phyloP scores from a whole-genome alignment of 75 land plant species.

The Pinus tabuliformis region DNA sequence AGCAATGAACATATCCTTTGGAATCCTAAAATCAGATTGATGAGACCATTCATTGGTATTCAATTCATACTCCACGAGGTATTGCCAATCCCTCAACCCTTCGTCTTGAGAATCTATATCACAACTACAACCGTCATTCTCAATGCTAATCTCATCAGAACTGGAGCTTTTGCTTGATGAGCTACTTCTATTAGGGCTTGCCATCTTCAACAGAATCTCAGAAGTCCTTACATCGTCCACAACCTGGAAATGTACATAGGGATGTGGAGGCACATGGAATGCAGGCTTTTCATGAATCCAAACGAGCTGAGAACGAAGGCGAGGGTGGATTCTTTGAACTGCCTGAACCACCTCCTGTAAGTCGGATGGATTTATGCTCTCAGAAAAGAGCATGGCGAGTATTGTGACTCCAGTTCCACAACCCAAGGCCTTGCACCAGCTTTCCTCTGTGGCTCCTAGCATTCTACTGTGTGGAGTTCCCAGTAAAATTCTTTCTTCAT shows the following conservation, averaged over 20 bases:
- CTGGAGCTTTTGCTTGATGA: neutral
- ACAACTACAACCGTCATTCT: neutral
- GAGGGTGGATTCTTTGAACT: constrained; percentile 52
- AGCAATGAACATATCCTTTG: constrained; percentile 26
- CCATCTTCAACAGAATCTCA: neutral
- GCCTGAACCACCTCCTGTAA: constrained; percentile 48
- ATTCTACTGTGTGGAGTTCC: constrained; percentile 5
- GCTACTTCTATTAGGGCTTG: constrained; percentile 4
- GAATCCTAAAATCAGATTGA: constrained; percentile 11
- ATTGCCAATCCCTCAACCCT: constrained; percentile 18
- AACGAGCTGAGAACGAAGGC: constrained; percentile 66
- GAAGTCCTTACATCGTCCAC: constrained; percentile 15
- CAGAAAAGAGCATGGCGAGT: constrained; percentile 62
- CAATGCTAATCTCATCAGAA: neutral
- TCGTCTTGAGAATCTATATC: neutral
- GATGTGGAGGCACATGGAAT: constrained; percentile 18
- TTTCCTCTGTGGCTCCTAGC: constrained; percentile 77
- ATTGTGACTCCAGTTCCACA: constrained; percentile 87
- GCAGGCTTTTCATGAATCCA: constrained; percentile 42
- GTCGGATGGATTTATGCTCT: constrained; percentile 17
- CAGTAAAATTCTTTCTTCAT: neutral
- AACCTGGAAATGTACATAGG: constrained; percentile 28
- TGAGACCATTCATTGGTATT: constrained; percentile 63
- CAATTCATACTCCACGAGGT: constrained; percentile 60
- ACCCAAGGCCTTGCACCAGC: constrained; percentile 82